phyloP scores from a whole-genome alignment of 768 basidiomycete species.

The Boletus sensibilis region DNA sequence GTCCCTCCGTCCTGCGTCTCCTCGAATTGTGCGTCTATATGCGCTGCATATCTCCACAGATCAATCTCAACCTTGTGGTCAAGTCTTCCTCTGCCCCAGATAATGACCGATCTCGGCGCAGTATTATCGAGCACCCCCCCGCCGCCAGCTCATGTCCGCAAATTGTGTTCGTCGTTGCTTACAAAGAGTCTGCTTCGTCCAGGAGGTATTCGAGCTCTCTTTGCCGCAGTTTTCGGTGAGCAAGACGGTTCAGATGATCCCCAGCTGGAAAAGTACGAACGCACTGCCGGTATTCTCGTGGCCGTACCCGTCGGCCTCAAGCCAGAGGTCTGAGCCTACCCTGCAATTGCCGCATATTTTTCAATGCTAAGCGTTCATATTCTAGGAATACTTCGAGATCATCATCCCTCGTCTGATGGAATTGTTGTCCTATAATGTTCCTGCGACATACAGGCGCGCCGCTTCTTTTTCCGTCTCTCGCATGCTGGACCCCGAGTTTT shows the following conservation, averaged over 20 bases:
- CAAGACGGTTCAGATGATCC: constrained; percentile 51
- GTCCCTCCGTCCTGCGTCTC: constrained; percentile 54
- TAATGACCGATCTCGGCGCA: constrained; percentile 61
- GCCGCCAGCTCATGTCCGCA: constrained; percentile 52
- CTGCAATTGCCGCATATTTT: background rate
- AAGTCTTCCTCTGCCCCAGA: constrained; percentile 61
- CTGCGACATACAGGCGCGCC: constrained; percentile 50
- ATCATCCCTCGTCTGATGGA: constrained; percentile 56
- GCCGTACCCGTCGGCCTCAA: constrained; percentile 58
- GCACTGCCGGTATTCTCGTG: constrained; percentile 60
- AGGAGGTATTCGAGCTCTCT: constrained; percentile 68
- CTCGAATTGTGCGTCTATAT: constrained; percentile 56
- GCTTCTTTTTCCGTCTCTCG: constrained; percentile 69
- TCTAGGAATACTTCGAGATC: constrained; percentile 59
- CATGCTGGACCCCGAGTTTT: constrained; percentile 45
- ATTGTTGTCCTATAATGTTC: constrained; percentile 41
- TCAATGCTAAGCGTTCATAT: background rate
- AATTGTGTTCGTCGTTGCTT: constrained; percentile 59
- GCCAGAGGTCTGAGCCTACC: constrained; percentile 46
- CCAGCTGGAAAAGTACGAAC: constrained; percentile 69
- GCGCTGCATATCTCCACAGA: constrained; percentile 9
- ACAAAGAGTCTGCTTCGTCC: constrained; percentile 69
- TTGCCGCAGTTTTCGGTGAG: constrained; percentile 66
- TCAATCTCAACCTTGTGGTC: constrained; percentile 13
- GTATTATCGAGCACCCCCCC: constrained; percentile 48